Conservation (phyloP, 1,284 basidiomycete genomes). For the Pisolithus thermaeus region DNA sequence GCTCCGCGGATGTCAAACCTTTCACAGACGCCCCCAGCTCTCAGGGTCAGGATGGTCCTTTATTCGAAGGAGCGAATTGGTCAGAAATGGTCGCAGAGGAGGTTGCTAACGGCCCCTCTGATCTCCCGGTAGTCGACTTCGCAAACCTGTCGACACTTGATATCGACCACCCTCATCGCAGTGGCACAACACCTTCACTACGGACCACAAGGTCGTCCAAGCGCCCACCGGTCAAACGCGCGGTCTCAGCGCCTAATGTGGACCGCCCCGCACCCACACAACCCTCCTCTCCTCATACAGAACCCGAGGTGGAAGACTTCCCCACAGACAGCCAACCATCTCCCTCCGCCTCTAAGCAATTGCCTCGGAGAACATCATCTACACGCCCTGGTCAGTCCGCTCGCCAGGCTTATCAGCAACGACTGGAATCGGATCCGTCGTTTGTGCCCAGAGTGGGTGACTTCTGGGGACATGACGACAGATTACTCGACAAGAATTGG, state of each 20-base stretch:
- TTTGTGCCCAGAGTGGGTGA: constrained; percentile 82
- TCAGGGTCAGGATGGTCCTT: constrained; percentile 37
- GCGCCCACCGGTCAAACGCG: constrained; percentile 27
- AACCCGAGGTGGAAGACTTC: constrained; percentile 18
- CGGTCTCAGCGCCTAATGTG: constrained; percentile 23
- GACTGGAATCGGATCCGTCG: constrained; percentile 75
- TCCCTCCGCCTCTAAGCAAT: constrained; percentile 31
- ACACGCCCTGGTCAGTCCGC: constrained; percentile 52
- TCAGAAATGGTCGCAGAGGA: constrained; percentile 78
- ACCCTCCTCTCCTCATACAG: constrained; percentile 20
- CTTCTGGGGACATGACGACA: constrained; percentile 91
- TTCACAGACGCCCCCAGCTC: constrained; percentile 20
- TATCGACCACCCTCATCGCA: constrained; percentile 8
- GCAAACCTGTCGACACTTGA: constrained; percentile 50
- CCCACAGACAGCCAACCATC: constrained; percentile 18
- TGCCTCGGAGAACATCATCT: constrained; percentile 15
- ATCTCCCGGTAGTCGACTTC: constrained; percentile 78
- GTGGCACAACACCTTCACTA: constrained; percentile 23
- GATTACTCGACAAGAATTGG: constrained; percentile 68
- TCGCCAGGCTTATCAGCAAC: constrained; percentile 72
- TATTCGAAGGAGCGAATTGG: constrained; percentile 61
- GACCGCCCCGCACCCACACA: constrained; percentile 21
- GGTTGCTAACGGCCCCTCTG: constrained; percentile 47
- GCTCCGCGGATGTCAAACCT: constrained; percentile 36
- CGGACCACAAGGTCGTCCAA: constrained; percentile 33